A percentile compares a stretch with the other conserved stretches of the same genome.
These are phyloP conservation scores for Xylariaceae sp. DNA, from an alignment of 2,329 filamentous ascomycete genomes.

Conservation along the genomic window DNA sequence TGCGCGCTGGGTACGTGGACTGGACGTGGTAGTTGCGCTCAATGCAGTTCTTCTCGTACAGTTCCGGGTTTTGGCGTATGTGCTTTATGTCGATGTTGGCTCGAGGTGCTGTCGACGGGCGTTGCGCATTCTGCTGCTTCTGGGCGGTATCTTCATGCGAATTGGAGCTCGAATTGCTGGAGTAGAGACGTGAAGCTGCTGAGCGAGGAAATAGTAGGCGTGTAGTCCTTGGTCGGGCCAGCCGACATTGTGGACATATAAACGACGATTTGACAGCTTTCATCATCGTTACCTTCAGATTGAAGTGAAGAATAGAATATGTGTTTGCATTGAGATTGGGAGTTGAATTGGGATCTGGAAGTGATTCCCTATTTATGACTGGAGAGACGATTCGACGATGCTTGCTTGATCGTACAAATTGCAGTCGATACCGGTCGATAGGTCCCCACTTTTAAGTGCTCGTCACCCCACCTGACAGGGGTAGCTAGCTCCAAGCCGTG, in stretches of 20 bases:
- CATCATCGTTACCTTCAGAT: conserved; percentile 16
- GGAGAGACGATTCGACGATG: too few species aligned
- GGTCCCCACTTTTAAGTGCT: neutral
- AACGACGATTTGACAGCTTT: conserved; percentile 22
- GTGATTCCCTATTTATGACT: too few species aligned
- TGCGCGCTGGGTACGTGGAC: conserved; percentile 50
- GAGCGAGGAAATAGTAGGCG: conserved; percentile 20
- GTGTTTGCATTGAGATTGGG: neutral
- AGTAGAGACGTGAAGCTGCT: conserved; percentile 17
- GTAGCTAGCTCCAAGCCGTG: neutral
- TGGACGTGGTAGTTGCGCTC: conserved; percentile 73
- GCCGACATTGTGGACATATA: conserved; percentile 28
- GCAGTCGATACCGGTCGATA: neutral
- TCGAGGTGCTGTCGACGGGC: conserved; percentile 71
- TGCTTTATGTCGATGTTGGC: conserved; percentile 78
- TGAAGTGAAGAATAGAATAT: neutral
- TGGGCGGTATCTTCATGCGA: conserved; percentile 6
- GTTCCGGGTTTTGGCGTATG: conserved; percentile 76
- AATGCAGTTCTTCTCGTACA: conserved; percentile 77
- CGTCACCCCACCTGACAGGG: neutral
- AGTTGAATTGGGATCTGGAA: too few species aligned
- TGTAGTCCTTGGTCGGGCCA: conserved; percentile 17
- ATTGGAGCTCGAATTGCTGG: conserved; percentile 6
- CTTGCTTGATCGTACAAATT: neutral
- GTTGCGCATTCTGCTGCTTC: conserved; percentile 25